Conservation (phyloP, 2,329 filamentous ascomycete genomes). For the Cercospora sojina region DNA sequence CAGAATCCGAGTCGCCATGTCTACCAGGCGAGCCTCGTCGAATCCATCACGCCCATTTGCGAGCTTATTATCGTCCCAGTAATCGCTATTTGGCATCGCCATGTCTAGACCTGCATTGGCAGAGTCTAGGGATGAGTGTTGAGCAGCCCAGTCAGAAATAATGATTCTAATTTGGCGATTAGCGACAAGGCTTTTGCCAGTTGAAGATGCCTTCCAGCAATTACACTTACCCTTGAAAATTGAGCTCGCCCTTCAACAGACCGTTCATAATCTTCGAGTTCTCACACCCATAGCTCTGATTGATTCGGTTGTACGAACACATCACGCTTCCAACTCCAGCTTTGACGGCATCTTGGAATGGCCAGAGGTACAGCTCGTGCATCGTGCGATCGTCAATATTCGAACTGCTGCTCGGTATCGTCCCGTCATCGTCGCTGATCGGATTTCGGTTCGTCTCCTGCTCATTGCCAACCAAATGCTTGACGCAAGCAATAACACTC, state of each 20-base stretch:
- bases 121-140: slow-evolving; percentile 59
- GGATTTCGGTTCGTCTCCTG: slow-evolving; percentile 53
- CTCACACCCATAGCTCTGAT: slow-evolving; percentile 60
- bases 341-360: slow-evolving; percentile 51
- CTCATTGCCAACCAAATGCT: slow-evolving; percentile 57
- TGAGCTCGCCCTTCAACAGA: slow-evolving; percentile 70
- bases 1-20: slow-evolving; percentile 58
- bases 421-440: slow-evolving; percentile 27
- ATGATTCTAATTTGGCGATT: no score
- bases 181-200: no score
- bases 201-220: neutral
- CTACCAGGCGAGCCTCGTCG: slow-evolving; percentile 55
- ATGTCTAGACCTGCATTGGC: slow-evolving; percentile 66
- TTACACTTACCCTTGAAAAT: slow-evolving; percentile 61
- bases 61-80: slow-evolving; percentile 45
- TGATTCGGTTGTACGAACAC: slow-evolving; percentile 42
- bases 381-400: slow-evolving; percentile 64
- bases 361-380: slow-evolving; percentile 67
- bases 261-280: slow-evolving; percentile 69
- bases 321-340: slow-evolving; percentile 48
- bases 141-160: slow-evolving; percentile 68
- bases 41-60: slow-evolving; percentile 61
- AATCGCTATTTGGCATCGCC: slow-evolving; percentile 58
- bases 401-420: slow-evolving; percentile 40
- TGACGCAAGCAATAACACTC: slow-evolving; percentile 57